A percentile compares a stretch with the other conserved stretches of the same genome.
phyloP scores from a whole-genome alignment of 768 basidiomycete genomes.

The Pleurotus citrinopileatus region DNA sequence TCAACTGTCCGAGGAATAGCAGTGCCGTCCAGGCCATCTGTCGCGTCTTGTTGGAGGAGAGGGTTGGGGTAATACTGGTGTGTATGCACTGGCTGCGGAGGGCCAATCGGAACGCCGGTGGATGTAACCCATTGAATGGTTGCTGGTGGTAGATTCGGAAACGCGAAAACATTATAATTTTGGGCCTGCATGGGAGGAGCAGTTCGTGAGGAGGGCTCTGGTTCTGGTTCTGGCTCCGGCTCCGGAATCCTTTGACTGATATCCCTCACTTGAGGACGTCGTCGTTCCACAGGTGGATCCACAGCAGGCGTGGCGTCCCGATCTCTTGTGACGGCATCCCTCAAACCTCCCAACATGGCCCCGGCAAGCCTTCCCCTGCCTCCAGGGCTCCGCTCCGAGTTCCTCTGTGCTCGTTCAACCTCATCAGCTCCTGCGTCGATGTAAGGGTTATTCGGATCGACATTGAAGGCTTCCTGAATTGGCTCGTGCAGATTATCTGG shows the following conservation, averaged over 20 bases:
- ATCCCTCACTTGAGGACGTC: neutral
- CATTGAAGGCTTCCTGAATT: slow-evolving; percentile 1
- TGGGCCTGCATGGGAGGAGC: neutral
- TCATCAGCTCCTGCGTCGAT: neutral
- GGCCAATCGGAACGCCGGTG: slow-evolving; percentile 3
- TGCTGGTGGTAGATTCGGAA: neutral
- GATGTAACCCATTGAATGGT: slow-evolving; percentile 6
- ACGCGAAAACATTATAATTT: neutral
- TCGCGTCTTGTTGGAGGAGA: neutral
- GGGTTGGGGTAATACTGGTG: slow-evolving; percentile 1
- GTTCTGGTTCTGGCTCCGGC: no score
- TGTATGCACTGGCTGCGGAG: neutral
- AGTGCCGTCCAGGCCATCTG: neutral
- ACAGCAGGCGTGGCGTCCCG: no score
- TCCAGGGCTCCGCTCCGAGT: neutral
- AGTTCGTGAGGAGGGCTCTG: neutral
- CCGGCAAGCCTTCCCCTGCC: slow-evolving; percentile 12
- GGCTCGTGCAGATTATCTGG: neutral
- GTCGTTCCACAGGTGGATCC: neutral
- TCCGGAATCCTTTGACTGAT: neutral
- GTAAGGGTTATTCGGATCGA: neutral
- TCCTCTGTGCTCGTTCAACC: neutral
- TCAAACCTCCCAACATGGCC: slow-evolving; percentile 10
- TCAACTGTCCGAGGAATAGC: neutral
- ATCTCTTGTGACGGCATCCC: slow-evolving; percentile 1